Base-by-base conservation (phyloP, 306 rosid species). In the Potentilla sterilis region DNA sequence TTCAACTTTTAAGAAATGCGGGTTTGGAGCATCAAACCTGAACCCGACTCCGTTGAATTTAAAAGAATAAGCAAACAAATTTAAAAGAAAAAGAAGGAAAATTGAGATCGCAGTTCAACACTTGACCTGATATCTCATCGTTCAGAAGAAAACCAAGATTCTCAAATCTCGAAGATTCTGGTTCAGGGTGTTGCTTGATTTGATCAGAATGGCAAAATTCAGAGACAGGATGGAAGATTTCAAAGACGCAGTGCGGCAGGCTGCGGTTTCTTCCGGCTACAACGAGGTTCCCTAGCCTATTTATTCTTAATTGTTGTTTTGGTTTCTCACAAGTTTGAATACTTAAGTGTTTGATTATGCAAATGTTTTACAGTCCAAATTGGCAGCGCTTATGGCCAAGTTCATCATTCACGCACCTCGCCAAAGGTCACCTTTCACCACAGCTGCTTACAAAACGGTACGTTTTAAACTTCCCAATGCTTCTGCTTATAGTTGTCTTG, bases 401-500 rank as follows among this genome's bases (percentile, higher is more conserved):
- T 95, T 92, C 83, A 92, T 95, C 6, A 92, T 95, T 77, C 98
- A 88, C 47, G 85, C 88, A 83, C 93, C 97, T 72, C 96, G 85
- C 15, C 90, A 89, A 52, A 86, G 90, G 75, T 90, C 89, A 11
- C 80, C 96, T 34, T 92, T 95, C 80, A 75, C 86, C 70, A 87
- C 86, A 86, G 95, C 97, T 48, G 92, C 97, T 2, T 82, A 87
- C 61, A 95, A 90, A 81, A 95, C 98, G 92, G 98, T 95, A 82
- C 28, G 28, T 28, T 28, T 28, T 28, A 28, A 28, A 28, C 28
- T 28, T 28, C 28, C 28, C 28, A 28, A 28, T 55, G 37, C 49
- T 21, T 49, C 18, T 49, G 18, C 9, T 28, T n/a, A 4, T 35
- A 4, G 1, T 9, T 46, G 6, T 9, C 44, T 38, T 11, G 34